phyloP scores from a whole-genome alignment of 495 filamentous ascomycete genomes.

The Stereocaulon alpinum region DNA sequence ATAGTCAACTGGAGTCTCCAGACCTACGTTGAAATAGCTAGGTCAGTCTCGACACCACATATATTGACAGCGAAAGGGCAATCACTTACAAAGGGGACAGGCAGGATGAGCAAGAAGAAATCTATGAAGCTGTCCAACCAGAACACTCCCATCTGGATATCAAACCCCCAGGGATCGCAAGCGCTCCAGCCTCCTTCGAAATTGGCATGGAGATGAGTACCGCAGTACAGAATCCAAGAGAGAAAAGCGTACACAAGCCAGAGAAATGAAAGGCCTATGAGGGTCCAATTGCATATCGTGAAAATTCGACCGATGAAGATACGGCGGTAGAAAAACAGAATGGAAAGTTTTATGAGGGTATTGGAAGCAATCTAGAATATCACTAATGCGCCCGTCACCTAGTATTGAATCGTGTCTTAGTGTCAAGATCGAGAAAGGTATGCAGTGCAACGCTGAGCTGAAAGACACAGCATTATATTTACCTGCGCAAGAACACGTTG shows the following conservation, averaged over 20 bases:
- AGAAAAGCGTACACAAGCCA: constrained; percentile 1
- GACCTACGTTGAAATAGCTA: too few relatives aligned
- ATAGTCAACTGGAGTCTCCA: too few relatives aligned
- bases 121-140: neutral
- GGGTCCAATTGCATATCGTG: neutral
- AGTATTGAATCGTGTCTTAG: neutral
- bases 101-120: neutral
- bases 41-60: too few relatives aligned
- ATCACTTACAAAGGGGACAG: neutral
- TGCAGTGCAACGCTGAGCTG: too few relatives aligned
- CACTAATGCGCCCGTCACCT: neutral
- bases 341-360: constrained; percentile 1
- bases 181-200: neutral
- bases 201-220: neutral
- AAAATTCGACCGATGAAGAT: constrained; percentile 2
- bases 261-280: neutral
- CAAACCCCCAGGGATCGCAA: neutral
- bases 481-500: too few relatives aligned
- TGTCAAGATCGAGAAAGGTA: neutral
- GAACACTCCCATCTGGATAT: neutral
- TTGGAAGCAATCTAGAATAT: constrained; percentile 3
- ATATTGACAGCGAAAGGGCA: neutral
- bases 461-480: too few relatives aligned
- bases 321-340: constrained; percentile 4
- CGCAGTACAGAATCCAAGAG: constrained; percentile 1